A percentile compares a stretch with the other conserved stretches of the same genome.
phyloP scores from a whole-genome alignment of 768 basidiomycete species.

The Leccinum truebloodii region DNA sequence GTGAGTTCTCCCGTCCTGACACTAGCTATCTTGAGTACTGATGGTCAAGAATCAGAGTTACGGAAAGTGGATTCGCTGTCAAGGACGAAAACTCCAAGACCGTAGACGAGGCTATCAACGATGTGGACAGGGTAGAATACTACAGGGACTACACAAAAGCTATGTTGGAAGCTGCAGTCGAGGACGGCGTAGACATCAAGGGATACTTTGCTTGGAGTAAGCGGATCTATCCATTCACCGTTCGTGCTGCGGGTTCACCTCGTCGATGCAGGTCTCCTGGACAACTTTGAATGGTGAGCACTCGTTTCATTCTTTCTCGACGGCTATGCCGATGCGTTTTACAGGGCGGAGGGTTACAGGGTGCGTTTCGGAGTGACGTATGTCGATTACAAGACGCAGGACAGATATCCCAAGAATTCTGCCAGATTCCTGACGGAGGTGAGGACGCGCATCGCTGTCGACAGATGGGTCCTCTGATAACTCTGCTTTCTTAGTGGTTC shows the following conservation, averaged over 20 bases:
- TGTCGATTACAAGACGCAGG: slow-evolving; percentile 71
- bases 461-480: background rate
- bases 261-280: slow-evolving; percentile 53
- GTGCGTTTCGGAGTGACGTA: slow-evolving; percentile 76
- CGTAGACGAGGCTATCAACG: slow-evolving; percentile 55
- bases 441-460: slow-evolving; percentile 7
- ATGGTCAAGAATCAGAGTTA: slow-evolving; percentile 45
- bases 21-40: background rate
- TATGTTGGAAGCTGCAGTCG: slow-evolving; percentile 55
- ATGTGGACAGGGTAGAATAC: slow-evolving; percentile 66
- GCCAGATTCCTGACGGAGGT: slow-evolving; percentile 62
- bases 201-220: slow-evolving; percentile 75
- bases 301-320: background rate
- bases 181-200: slow-evolving; percentile 68
- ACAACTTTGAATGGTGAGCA: slow-evolving; percentile 71
- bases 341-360: slow-evolving; percentile 63
- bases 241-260: background rate
- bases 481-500: slow-evolving; percentile 5
- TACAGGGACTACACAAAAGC: slow-evolving; percentile 61
- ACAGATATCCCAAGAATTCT: slow-evolving; percentile 67
- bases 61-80: slow-evolving; percentile 76
- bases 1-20: slow-evolving; percentile 35
- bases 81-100: slow-evolving; percentile 61
- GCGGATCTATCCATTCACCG: slow-evolving; percentile 22
- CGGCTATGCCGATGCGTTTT: background rate